phyloP scores from a whole-genome alignment of 352 stramenopile genomes.

The Thraustochytrium striatum region DNA sequence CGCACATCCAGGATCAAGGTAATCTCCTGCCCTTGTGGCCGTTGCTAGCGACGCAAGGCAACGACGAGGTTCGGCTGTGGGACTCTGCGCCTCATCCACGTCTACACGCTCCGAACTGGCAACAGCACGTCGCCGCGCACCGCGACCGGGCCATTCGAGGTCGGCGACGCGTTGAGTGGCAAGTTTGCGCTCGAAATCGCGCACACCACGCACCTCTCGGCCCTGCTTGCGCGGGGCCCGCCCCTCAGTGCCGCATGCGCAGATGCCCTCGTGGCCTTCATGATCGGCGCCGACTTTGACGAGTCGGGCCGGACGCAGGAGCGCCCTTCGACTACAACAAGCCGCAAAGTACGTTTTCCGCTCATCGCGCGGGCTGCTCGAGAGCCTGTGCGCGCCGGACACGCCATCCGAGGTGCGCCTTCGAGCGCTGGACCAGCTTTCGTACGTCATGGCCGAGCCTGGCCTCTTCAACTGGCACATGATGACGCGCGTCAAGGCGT shows the following conservation, averaged over 20 bases:
- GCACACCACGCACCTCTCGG: conserved; percentile 14
- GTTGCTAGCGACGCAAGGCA: background rate
- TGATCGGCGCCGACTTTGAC: conserved; percentile 17
- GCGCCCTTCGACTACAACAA: no score
- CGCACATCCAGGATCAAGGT: background rate
- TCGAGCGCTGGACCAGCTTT: background rate
- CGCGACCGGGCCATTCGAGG: background rate
- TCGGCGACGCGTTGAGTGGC: background rate
- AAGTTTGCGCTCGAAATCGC: conserved; percentile 5
- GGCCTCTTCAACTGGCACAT: background rate
- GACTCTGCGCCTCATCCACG: conserved; percentile 16
- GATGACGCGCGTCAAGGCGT: conserved; percentile 11
- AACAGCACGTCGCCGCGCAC: background rate
- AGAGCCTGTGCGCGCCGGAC: background rate
- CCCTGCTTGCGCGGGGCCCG: background rate
- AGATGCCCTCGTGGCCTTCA: conserved; percentile 18
- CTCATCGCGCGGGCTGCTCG: background rate
- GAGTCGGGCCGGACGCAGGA: background rate
- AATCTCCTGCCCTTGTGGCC: conserved; percentile 17
- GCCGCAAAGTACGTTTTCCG: no score
- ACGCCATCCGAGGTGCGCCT: background rate
- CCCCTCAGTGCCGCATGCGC: background rate
- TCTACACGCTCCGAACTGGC: conserved; percentile 26
- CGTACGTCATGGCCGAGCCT: no score
- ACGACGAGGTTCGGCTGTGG: background rate